Percentiles rank a stretch among this genome's conserved stretches.
Conservation (phyloP, 2,329 filamentous ascomycete species). For the Colletotrichum theobromicola region DNA sequence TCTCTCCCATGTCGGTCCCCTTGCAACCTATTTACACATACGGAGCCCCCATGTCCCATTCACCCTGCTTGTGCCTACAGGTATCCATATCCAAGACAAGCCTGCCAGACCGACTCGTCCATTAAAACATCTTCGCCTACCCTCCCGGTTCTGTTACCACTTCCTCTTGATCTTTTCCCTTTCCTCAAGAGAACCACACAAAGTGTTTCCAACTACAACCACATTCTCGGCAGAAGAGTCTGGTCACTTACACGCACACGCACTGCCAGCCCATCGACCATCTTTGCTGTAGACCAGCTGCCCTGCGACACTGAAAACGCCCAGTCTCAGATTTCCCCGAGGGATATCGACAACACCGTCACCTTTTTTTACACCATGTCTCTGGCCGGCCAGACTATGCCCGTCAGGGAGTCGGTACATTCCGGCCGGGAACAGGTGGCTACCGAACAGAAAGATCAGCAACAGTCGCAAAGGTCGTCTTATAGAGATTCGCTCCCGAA, state of each 20-base stretch:
- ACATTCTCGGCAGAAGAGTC: neutral
- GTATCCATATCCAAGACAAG: conserved; percentile 11
- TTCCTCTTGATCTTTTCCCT: neutral
- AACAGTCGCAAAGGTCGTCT: conserved; percentile 15
- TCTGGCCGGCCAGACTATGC: conserved; percentile 21
- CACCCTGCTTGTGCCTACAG: neutral
- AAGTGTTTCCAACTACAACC: neutral
- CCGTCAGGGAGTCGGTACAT: conserved; percentile 21
- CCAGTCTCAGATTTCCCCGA: conserved; percentile 17
- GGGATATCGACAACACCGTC: conserved; percentile 10
- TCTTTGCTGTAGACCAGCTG: conserved; percentile 16
- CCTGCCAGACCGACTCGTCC: conserved; percentile 14
- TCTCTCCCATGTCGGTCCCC: neutral
- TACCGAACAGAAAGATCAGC: neutral
- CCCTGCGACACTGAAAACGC: conserved; percentile 11
- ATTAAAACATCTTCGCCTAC: conserved; percentile 18
- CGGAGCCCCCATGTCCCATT: conserved; percentile 13
- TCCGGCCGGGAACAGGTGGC: conserved; percentile 4
- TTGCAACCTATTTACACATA: conserved; percentile 16
- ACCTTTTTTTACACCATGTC: conserved; percentile 20
- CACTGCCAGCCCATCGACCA: neutral
- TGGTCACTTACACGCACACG: conserved; percentile 11
- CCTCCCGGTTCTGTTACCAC: neutral
- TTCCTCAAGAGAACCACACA: neutral
- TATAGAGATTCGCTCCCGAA: conserved; percentile 24